Evolutionary conservation across 306 rosid genomes (phyloP).

Genomic region (Ormosia semicastrata): DNA sequence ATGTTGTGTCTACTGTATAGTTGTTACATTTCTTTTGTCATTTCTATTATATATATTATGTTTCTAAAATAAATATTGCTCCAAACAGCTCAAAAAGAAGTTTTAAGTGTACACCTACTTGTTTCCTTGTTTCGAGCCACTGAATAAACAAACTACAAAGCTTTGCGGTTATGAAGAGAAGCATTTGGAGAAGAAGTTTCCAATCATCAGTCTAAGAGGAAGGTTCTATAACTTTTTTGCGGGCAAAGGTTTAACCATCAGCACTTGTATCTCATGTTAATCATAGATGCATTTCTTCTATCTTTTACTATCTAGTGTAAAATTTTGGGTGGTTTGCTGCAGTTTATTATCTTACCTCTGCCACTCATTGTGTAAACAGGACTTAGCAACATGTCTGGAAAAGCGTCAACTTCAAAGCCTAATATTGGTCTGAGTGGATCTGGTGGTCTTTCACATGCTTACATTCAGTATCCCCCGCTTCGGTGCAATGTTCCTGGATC

Average conservation of each 20-base stretch:
- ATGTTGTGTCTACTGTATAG: not conserved
- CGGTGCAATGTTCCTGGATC: constrained; percentile 66
- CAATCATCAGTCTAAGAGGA: constrained; percentile 19
- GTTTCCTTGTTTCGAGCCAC: constrained; percentile 17
- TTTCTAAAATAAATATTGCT: constrained; percentile 15
- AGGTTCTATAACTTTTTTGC: constrained; percentile 16
- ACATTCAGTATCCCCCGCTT: constrained; percentile 75
- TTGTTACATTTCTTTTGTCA: constrained; percentile 13
- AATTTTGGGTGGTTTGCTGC: constrained; percentile 23
- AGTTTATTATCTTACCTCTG: constrained; percentile 18
- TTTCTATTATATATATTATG: constrained; percentile 16
- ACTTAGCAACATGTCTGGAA: constrained; percentile 64
- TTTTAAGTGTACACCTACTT: constrained; percentile 33
- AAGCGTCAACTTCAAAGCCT: constrained; percentile 81
- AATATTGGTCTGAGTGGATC: constrained; percentile 68
- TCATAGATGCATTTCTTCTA: constrained; percentile 21
- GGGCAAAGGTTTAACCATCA: constrained; percentile 24
- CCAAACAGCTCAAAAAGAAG: constrained; percentile 67
- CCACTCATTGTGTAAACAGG: constrained; percentile 20
- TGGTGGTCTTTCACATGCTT: constrained; percentile 88
- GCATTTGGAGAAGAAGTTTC: constrained; percentile 28
- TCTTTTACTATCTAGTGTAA: constrained; percentile 31
- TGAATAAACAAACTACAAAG: constrained; percentile 20
- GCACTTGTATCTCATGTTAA: constrained; percentile 14
- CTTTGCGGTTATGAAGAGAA: constrained; percentile 25